Conservation (phyloP, 305 asterid genomes). For the Fraxinus ornus region DNA sequence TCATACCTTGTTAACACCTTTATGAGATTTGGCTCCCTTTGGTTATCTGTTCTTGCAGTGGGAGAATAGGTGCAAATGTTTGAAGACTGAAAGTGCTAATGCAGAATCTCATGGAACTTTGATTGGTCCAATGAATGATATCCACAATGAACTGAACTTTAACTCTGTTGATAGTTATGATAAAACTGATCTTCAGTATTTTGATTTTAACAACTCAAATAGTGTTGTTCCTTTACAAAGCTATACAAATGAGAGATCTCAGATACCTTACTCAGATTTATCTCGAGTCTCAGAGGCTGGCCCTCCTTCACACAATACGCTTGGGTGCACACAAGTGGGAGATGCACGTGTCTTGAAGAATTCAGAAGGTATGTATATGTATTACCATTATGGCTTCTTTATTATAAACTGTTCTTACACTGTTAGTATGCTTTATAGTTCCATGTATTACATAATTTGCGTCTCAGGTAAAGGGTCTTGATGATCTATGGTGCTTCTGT, state of each 20-base stretch:
- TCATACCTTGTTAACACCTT: neutral
- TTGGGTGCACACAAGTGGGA: slow-evolving; percentile 30
- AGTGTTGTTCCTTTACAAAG: slow-evolving; percentile 80
- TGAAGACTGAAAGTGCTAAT: slow-evolving; percentile 50
- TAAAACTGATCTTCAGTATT: slow-evolving; percentile 43
- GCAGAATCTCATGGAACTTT: slow-evolving; percentile 39
- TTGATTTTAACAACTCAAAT: slow-evolving; percentile 40
- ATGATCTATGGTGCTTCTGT: slow-evolving; percentile 12
- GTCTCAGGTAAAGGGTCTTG: neutral
- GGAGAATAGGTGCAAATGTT: slow-evolving; percentile 65
- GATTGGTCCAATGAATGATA: slow-evolving; percentile 59
- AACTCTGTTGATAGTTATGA: slow-evolving; percentile 57
- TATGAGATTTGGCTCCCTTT: neutral
- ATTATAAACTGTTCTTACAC: neutral
- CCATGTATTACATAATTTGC: neutral
- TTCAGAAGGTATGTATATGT: slow-evolving; percentile 37
- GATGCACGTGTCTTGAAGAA: slow-evolving; percentile 29
- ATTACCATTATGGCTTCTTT: neutral
- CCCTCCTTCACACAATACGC: slow-evolving; percentile 32
- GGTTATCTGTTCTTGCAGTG: slow-evolving; percentile 51
- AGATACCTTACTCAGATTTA: slow-evolving; percentile 42
- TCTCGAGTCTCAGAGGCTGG: slow-evolving; percentile 41
- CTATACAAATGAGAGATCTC: slow-evolving; percentile 72
- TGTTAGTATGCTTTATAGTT: neutral
- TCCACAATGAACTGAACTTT: slow-evolving; percentile 81